Conservation (phyloP, 2,329 filamentous ascomycete species). For the Fusarium oligoseptatum region DNA sequence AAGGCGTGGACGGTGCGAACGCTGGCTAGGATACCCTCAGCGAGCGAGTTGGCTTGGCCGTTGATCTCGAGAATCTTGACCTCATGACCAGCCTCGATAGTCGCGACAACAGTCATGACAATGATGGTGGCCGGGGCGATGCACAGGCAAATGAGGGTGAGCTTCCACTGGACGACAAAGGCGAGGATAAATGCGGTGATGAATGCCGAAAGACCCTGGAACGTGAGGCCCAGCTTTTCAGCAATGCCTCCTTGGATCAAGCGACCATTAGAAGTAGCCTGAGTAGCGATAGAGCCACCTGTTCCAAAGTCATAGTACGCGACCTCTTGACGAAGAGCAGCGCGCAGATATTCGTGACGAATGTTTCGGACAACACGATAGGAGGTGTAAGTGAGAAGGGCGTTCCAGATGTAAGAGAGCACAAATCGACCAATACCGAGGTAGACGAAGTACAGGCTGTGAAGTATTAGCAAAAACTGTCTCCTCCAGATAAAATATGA, state of each 20-base stretch:
- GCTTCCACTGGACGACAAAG: conserved; percentile 58
- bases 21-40: conserved; percentile 55
- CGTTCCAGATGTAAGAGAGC: conserved; percentile 62
- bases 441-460: conserved; percentile 69
- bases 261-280: conserved; percentile 55
- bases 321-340: conserved; percentile 64
- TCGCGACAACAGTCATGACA: conserved; percentile 51
- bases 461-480: conserved; percentile 46
- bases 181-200: conserved; percentile 56
- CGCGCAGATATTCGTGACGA: conserved; percentile 63
- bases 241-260: conserved; percentile 57
- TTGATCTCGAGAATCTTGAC: conserved; percentile 52
- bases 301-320: conserved; percentile 61
- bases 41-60: conserved; percentile 52
- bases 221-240: conserved; percentile 56
- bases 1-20: conserved; percentile 60
- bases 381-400: conserved; percentile 62
- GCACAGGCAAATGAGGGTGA: conserved; percentile 57
- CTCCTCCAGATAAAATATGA: background rate
- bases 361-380: conserved; percentile 64
- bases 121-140: conserved; percentile 49
- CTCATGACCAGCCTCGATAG: conserved; percentile 48
- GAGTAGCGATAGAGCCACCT: conserved; percentile 59
- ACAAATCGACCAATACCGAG: conserved; percentile 67
- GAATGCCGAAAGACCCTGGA: conserved; percentile 56